Percentiles rank a stretch among this genome's conserved stretches.
phyloP scores from a whole-genome alignment of 2,329 filamentous ascomycete species.

The Pseudogymnoascus sp. region DNA sequence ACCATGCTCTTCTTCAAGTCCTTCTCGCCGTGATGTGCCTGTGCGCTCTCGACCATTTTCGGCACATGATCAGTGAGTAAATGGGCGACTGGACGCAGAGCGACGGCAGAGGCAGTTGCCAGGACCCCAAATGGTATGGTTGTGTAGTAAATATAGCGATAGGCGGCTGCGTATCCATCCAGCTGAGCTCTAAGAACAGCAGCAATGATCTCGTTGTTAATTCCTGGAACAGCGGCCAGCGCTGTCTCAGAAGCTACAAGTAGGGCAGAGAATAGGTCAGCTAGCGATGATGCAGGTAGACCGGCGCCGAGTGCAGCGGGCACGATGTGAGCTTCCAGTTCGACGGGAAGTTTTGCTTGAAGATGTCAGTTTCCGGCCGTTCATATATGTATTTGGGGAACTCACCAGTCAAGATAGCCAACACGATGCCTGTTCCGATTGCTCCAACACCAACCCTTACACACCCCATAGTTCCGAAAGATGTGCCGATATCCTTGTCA shows the following conservation, averaged over 20 bases:
- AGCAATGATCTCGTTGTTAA: slow-evolving; percentile 8
- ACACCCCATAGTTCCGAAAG: neutral
- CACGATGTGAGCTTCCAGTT: slow-evolving; percentile 11
- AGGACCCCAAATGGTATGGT: neutral
- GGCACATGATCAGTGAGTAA: neutral
- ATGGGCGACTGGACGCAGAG: neutral
- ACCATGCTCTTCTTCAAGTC: neutral
- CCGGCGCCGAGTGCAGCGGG: slow-evolving; percentile 13
- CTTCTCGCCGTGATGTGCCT: neutral
- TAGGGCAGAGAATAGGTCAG: neutral
- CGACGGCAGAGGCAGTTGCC: neutral
- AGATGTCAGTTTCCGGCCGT: neutral
- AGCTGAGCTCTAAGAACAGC: slow-evolving; percentile 7
- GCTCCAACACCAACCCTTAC: neutral
- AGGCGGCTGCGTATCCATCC: neutral
- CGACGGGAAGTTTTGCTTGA: neutral
- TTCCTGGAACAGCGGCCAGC: slow-evolving; percentile 8
- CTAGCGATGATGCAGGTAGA: neutral
- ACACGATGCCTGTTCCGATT: neutral
- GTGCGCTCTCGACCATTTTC: neutral
- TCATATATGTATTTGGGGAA: neutral
- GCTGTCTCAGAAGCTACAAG: neutral
- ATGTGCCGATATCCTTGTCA: neutral
- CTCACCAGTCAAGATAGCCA: neutral
- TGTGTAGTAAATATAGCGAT: neutral